These are phyloP conservation scores for Pythium myriotylum DNA, from an alignment of 352 stramenopile species.

Conservation along the genomic window DNA sequence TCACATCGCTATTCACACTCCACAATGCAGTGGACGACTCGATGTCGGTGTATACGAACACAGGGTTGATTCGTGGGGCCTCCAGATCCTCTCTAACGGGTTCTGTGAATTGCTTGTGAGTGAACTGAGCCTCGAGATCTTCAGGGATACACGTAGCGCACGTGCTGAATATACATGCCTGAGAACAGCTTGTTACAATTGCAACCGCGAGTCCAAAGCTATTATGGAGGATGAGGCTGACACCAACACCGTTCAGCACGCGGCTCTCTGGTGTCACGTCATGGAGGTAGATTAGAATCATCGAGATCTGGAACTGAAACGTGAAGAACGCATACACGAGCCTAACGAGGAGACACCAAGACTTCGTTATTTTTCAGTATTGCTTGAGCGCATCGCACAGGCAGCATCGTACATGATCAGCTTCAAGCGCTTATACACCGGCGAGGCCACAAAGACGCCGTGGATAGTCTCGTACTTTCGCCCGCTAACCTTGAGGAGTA, in stretches of 20 bases:
- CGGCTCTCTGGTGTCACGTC: conserved; percentile 1
- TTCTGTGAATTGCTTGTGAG: not conserved
- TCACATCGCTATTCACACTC: conserved; percentile 34
- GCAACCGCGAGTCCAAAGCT: conserved; percentile 10
- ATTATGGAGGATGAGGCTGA: conserved; percentile 20
- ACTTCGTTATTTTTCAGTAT: too few species aligned
- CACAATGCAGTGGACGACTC: conserved; percentile 20
- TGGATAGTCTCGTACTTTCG: conserved; percentile 70
- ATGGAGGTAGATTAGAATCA: conserved; percentile 17
- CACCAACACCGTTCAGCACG: not conserved
- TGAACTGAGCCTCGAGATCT: conserved; percentile 22
- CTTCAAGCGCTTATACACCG: conserved; percentile 72
- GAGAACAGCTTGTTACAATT: conserved; percentile 20
- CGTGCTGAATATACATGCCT: conserved; percentile 17
- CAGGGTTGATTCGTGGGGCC: conserved; percentile 18
- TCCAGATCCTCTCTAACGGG: conserved; percentile 3
- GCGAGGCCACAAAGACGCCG: conserved; percentile 62
- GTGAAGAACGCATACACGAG: conserved; percentile 65
- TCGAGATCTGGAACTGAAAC: conserved; percentile 53
- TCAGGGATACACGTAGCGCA: conserved; percentile 14
- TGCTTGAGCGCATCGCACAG: too few species aligned
- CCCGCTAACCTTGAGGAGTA: conserved; percentile 48
- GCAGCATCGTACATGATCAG: conserved; percentile 49
- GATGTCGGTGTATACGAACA: conserved; percentile 40
- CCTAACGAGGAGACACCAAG: too few species aligned